A percentile compares a stretch with the other conserved stretches of the same genome.
Evolutionary conservation across 768 basidiomycete species (phyloP).

Genomic region (Rhodotorula sphaerocarpa): DNA sequence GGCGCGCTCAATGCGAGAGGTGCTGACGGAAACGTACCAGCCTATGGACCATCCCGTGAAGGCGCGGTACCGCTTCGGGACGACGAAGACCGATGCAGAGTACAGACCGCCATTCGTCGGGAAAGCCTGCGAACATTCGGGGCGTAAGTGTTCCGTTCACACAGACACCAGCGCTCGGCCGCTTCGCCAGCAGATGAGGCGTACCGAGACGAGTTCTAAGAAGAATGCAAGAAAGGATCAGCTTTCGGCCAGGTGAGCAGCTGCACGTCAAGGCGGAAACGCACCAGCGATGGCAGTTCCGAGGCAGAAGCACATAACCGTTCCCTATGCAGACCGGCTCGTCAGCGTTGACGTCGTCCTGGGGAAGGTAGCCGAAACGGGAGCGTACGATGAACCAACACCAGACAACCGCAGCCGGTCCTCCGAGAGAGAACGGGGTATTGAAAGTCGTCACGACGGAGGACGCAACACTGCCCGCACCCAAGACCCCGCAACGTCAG

Average conservation of each 20-base stretch:
- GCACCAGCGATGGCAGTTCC: constrained; percentile 34
- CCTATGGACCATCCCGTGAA: constrained; percentile 45
- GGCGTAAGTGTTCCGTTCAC: no score
- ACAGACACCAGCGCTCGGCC: no score
- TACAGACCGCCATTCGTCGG: constrained; percentile 49
- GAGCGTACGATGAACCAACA: constrained; percentile 44
- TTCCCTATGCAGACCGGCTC: constrained; percentile 17
- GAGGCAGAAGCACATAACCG: constrained; percentile 35
- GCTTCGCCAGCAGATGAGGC: no score
- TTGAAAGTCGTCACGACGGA: constrained; percentile 46
- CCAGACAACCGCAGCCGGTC: constrained; percentile 46
- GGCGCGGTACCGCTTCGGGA: constrained; percentile 42
- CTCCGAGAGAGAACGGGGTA: constrained; percentile 45
- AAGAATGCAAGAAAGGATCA: not conserved
- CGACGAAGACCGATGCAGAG: constrained; percentile 45
- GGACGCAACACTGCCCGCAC: constrained; percentile 37
- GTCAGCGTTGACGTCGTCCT: not conserved
- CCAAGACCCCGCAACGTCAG: no score
- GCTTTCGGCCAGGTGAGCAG: constrained; percentile 10
- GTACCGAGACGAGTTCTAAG: constrained; percentile 7
- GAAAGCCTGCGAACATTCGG: constrained; percentile 40
- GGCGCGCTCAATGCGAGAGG: constrained; percentile 31
- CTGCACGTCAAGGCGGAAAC: constrained; percentile 15
- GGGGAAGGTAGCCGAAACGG: constrained; percentile 14
- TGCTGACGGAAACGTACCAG: constrained; percentile 43